Base-by-base conservation (phyloP, 352 stramenopile species). In the Globisporangium paddicum region DNA sequence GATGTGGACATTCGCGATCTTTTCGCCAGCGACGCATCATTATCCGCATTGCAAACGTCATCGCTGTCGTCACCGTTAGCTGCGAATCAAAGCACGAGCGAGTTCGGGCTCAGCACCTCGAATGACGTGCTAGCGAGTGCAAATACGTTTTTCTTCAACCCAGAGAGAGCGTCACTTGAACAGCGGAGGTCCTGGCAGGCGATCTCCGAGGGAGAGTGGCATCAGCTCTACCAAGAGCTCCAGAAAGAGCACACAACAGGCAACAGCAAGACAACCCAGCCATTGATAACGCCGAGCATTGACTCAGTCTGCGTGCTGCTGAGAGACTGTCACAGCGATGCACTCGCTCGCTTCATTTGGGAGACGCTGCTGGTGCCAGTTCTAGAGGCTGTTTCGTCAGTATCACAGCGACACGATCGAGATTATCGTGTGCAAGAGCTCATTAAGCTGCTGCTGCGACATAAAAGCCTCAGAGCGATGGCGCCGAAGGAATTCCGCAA, bases 401-500 rank as follows among this genome's bases (percentile, higher is more conserved):
- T 23, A n/a, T 23, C 19, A 21, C 5, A 32, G 21, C 25, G 8
- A 21, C 14, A 32, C 1, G 32, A 46, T 19, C n/a, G 40, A 41
- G 49, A 68, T 4, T 60, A 6, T 40, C 34, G 42, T 51, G 26
- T 40, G 25, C 55, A 68, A 14, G 47, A 52, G 16, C 48, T 88
- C 1, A 49, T 75, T 2, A 34, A 37, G 1, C 35, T 66, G 13
- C 55, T 90, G 6, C 60, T 82, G 0, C 54, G 10, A 4, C 66
- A 79, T 25, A 42, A 41, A 10, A 65, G 54, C 21, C 58, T 90
- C 8, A 64, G 58, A 0, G 62, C 51, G 8, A 67, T 89, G 5
- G 58, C 63, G 9, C 74, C 81, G 2, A 87, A 82, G 61, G 68
- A 80, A 26, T 89, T 90, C 49, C 78, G 81, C 18, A 55, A 63